phyloP scores from a whole-genome alignment of 352 stramenopile species.

The Peronospora belbahrii region DNA sequence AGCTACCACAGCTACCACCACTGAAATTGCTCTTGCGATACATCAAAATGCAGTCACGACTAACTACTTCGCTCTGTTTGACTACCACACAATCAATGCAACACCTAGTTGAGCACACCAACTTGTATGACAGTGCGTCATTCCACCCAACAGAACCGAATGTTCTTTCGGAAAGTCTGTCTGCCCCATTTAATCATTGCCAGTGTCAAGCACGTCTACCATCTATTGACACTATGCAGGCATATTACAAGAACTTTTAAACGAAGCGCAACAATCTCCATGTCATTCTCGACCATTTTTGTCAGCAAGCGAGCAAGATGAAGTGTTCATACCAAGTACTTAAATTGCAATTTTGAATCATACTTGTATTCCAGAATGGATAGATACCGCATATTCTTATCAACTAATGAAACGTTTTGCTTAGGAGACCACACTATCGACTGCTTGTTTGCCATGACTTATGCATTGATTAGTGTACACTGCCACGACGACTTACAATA shows the following conservation, averaged over 20 bases:
- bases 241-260: not conserved
- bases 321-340: too few relatives aligned
- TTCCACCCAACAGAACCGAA: conserved; percentile 1
- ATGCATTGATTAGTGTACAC: too few relatives aligned
- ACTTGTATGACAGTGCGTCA: conserved; percentile 1
- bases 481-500: too few relatives aligned
- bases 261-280: not conserved
- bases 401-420: too few relatives aligned
- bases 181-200: not conserved
- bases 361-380: too few relatives aligned
- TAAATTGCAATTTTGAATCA: too few relatives aligned
- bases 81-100: not conserved
- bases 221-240: not conserved
- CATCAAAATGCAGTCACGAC: not conserved
- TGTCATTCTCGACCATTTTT: not conserved
- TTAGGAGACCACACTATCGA: too few relatives aligned
- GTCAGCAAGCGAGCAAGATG: too few relatives aligned
- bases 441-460: too few relatives aligned
- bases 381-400: too few relatives aligned
- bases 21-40: conserved; percentile 11
- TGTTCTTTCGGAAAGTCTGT: not conserved
- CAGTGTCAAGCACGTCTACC: not conserved
- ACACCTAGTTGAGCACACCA: conserved; percentile 2
- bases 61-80: not conserved
- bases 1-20: conserved; percentile 5